phyloP scores from a whole-genome alignment of 2,329 filamentous ascomycete genomes.

The Penicillium hesseltinei region DNA sequence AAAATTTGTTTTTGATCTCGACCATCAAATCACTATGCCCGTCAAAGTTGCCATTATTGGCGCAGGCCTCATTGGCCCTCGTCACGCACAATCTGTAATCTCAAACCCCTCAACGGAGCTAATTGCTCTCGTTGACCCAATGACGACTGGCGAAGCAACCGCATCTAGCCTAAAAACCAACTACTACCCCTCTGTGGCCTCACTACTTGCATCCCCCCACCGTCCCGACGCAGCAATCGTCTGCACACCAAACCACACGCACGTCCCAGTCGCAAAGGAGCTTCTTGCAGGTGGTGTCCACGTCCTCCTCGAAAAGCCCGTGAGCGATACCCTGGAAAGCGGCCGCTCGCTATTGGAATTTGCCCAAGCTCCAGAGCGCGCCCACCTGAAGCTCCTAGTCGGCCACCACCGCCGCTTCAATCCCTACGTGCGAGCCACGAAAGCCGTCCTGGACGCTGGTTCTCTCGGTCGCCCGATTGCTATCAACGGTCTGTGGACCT shows the following conservation, averaged over 20 bases:
- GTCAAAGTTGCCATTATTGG: slow-evolving; percentile 48
- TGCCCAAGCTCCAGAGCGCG: slow-evolving; percentile 16
- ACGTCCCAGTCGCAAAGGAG: slow-evolving; percentile 52
- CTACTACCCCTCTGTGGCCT: slow-evolving; percentile 43
- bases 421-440: slow-evolving; percentile 53
- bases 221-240: slow-evolving; percentile 57
- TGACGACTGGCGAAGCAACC: slow-evolving; percentile 35
- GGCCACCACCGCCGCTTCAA: slow-evolving; percentile 63
- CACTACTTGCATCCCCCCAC: slow-evolving; percentile 41
- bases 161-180: slow-evolving; percentile 41
- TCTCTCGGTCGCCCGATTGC: slow-evolving; percentile 51
- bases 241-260: slow-evolving; percentile 60
- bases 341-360: slow-evolving; percentile 24
- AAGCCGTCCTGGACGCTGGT: slow-evolving; percentile 43
- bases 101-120: slow-evolving; percentile 41
- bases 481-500: slow-evolving; percentile 56
- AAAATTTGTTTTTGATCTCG: not conserved
- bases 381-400: slow-evolving; percentile 49
- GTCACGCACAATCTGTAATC: slow-evolving; percentile 49
- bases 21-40: slow-evolving; percentile 7
- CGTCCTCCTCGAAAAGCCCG: slow-evolving; percentile 58
- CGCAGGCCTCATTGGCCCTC: slow-evolving; percentile 51
- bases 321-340: slow-evolving; percentile 42
- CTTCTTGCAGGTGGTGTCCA: slow-evolving; percentile 52
- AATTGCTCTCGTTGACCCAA: slow-evolving; percentile 49